Evolutionary conservation across 805 yeast species (phyloP).

Genomic region (Saturnispora silvae): DNA sequence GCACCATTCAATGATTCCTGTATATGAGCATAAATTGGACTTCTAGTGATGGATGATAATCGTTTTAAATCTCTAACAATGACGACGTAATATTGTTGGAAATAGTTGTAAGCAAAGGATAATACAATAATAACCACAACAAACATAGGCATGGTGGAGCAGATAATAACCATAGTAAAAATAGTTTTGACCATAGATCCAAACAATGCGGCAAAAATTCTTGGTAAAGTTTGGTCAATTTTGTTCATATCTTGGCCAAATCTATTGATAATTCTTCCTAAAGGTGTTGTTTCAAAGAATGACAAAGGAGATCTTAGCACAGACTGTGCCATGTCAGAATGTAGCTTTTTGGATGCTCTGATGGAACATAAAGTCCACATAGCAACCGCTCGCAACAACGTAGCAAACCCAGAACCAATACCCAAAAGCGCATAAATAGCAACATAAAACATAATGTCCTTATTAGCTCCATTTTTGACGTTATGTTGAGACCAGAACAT

Average conservation of each 20-base stretch:
- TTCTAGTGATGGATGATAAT: constrained; percentile 52
- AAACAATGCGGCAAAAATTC: constrained; percentile 39
- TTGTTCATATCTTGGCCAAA: constrained; percentile 53
- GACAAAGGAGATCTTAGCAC: constrained; percentile 53
- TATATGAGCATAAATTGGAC: constrained; percentile 74
- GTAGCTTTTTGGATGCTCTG: constrained; percentile 44
- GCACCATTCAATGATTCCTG: constrained; percentile 75
- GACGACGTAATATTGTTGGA: constrained; percentile 58
- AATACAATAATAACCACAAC: constrained; percentile 36
- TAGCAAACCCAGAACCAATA: constrained; percentile 37
- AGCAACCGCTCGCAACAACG: constrained; percentile 34
- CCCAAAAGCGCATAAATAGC: constrained; percentile 48
- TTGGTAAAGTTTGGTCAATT: constrained; percentile 49
- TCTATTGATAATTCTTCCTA: constrained; percentile 55
- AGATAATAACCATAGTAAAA: constrained; percentile 42
- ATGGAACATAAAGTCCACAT: constrained; percentile 43
- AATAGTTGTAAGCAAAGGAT: constrained; percentile 50
- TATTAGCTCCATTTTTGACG: constrained; percentile 32
- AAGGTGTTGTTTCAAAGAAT: constrained; percentile 60
- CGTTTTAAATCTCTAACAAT: constrained; percentile 74
- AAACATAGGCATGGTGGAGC: constrained; percentile 44
- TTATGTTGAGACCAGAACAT: constrained; percentile 59
- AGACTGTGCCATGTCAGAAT: constrained; percentile 43
- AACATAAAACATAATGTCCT: constrained; percentile 36
- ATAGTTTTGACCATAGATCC: constrained; percentile 33